Percentiles rank a stretch among this genome's conserved stretches.
These are phyloP conservation scores for Syncephalastrum monosporum DNA, from an alignment of 371 early-diverging fungal genomes.

Conservation along the genomic window DNA sequence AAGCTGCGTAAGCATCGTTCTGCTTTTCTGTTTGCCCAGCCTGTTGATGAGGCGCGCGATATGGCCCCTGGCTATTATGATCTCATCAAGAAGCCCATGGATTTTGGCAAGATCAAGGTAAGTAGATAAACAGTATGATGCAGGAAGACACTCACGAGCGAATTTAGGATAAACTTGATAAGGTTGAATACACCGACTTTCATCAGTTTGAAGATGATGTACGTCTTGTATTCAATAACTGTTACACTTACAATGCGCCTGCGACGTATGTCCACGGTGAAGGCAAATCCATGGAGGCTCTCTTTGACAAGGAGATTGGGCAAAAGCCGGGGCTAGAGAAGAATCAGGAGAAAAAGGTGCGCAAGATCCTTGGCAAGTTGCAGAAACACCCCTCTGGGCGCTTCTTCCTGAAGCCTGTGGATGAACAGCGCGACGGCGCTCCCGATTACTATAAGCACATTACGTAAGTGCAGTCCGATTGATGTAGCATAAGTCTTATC, in stretches of 20 bases:
- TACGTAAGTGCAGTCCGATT: conserved; percentile 18
- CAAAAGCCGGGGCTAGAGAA: conserved; percentile 9
- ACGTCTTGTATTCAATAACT: conserved; percentile 55
- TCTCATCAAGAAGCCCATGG: conserved; percentile 84
- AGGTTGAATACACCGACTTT: conserved; percentile 39
- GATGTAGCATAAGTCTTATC: neutral
- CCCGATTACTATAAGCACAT: conserved; percentile 37
- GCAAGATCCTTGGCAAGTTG: conserved; percentile 37
- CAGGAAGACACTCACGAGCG: conserved; percentile 32
- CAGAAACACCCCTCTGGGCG: conserved; percentile 54
- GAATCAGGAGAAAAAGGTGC: conserved; percentile 23
- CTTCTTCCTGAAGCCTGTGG: conserved; percentile 68
- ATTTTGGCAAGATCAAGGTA: conserved; percentile 75
- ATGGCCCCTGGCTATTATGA: conserved; percentile 48
- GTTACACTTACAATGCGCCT: conserved; percentile 52
- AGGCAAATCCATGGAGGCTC: conserved; percentile 35
- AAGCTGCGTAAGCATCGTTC: conserved; percentile 56
- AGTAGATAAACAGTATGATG: too few relatives aligned
- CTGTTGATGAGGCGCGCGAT: conserved; percentile 64
- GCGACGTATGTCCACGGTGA: conserved; percentile 49
- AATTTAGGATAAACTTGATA: conserved; percentile 71
- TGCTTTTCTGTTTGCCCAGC: conserved; percentile 61
- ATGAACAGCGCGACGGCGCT: conserved; percentile 57
- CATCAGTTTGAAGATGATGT: conserved; percentile 70
- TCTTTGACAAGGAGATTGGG: conserved; percentile 31